Base-by-base conservation (phyloP, 2,329 filamentous ascomycete genomes). In the Ophiostoma ulmi region DNA sequence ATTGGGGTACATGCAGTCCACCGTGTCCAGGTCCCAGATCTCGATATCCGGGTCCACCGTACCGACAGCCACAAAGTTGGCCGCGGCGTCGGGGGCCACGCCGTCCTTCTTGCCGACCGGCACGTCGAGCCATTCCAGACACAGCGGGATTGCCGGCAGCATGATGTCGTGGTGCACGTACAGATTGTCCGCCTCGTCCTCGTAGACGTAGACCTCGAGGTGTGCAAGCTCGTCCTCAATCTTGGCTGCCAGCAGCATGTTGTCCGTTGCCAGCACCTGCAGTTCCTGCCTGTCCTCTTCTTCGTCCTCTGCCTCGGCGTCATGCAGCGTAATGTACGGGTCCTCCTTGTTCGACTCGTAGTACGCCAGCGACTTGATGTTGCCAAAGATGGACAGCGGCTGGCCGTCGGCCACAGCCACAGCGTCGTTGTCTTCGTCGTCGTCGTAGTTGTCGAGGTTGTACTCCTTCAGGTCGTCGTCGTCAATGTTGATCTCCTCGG, bases 111-210 rank as follows among this genome's bases (percentile, higher is more conserved):
- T 92, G 74, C 91, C 90, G 48, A 97, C 93, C n/a, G 93, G 90
- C 70, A 97, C 85, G 78, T 97, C 92, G 64, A 99, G 82, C 95
- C 95, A 99, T 82, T 99, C 95, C 58, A 98, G 87, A 77, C 93
- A 95, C 7, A 99, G 88, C 13, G 95, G 95, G 77, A 99, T 97
- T 35, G 94, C 94, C 41, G 95, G 95, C 70, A 99, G 87, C 94
- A 99, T 98, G 76, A 99, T 97, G 80, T 99, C 95, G 86, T 99
- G 95, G 82, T 99, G 95, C 35, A 99, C 94, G 80, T 99, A 99
- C 73, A 99, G 89, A 79, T 99, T 99, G 81, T 98, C 95, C 64
- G 90, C 91, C 73, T 88, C 88, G 76, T 98, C 95, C 80, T 99
- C 95, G 81, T 98, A 99, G 38, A 99, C 93, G 77, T 98, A 97